phyloP scores from a whole-genome alignment of 805 yeast genomes.

The Candida insectorum region DNA sequence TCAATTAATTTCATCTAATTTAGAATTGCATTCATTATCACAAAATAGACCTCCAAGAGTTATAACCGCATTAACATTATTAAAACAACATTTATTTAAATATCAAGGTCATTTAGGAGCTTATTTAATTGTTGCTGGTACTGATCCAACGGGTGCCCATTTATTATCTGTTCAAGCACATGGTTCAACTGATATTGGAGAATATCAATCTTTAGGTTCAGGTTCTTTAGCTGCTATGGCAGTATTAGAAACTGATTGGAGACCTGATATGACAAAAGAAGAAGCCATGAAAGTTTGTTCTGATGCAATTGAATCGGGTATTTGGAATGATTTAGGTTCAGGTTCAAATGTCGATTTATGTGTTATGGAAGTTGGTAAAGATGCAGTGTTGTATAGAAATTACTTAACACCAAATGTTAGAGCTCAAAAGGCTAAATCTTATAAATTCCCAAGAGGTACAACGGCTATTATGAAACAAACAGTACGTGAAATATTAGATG shows the following conservation, averaged over 20 bases:
- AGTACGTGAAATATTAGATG: constrained; percentile 62
- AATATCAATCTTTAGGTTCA: constrained; percentile 88
- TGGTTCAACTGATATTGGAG: constrained; percentile 96
- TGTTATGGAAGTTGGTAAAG: constrained; percentile 92
- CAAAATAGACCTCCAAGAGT: constrained; percentile 89
- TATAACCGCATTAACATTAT: constrained; percentile 84
- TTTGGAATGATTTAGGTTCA: constrained; percentile 98
- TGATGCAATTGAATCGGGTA: constrained; percentile 95
- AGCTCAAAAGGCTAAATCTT: constrained; percentile 73
- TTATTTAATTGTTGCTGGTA: constrained; percentile 95
- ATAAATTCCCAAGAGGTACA: constrained; percentile 90
- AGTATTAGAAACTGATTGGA: constrained; percentile 87
- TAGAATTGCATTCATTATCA: constrained; percentile 84
- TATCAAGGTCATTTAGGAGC: constrained; percentile 98
- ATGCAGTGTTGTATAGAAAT: constrained; percentile 81
- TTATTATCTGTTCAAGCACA: constrained; percentile 93
- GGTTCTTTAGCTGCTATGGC: constrained; percentile 99
- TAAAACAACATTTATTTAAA: constrained; percentile 93
- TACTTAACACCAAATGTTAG: constrained; percentile 89
- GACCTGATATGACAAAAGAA: constrained; percentile 69
- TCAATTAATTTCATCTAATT: constrained; percentile 82
- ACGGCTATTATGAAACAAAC: constrained; percentile 77
- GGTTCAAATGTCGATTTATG: constrained; percentile 98
- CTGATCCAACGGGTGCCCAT: constrained; percentile 94
- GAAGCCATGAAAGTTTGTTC: constrained; percentile 91